Conservation (phyloP, 1,284 basidiomycete species). For the Takashimella tepidaria region DNA sequence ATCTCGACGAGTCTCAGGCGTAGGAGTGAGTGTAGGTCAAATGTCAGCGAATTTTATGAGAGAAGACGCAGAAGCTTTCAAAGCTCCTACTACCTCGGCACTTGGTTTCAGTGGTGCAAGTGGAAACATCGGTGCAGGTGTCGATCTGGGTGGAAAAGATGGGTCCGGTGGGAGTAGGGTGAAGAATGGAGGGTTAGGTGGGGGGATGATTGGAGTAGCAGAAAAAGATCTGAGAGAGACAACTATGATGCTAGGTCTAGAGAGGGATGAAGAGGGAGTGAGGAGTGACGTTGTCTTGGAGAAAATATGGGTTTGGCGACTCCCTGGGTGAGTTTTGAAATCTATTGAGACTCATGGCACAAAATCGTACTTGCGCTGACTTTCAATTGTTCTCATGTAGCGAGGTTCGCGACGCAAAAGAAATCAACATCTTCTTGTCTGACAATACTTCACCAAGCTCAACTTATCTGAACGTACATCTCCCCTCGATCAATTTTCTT, state of each 20-base stretch:
- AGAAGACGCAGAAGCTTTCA: slow-evolving; percentile 35
- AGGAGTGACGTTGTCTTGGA: slow-evolving; percentile 39
- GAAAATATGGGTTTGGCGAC: slow-evolving; percentile 33
- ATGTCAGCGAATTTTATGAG: slow-evolving; percentile 13
- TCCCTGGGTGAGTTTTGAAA: slow-evolving; percentile 24
- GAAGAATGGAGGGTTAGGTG: slow-evolving; percentile 9
- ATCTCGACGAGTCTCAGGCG: neutral
- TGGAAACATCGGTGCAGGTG: slow-evolving; percentile 17
- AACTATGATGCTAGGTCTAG: slow-evolving; percentile 45
- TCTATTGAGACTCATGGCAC: no score
- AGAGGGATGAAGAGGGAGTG: slow-evolving; percentile 25
- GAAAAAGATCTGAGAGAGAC: slow-evolving; percentile 45
- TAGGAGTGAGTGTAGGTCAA: neutral
- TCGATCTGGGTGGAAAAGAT: no score
- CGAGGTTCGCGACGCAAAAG: neutral
- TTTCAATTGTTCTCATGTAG: no score
- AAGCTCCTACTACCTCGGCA: neutral
- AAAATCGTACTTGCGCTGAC: no score
- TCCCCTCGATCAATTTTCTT: slow-evolving; percentile 42
- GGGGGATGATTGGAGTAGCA: slow-evolving; percentile 59
- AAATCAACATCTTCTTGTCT: slow-evolving; percentile 26
- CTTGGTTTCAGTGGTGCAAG: neutral
- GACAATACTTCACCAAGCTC: slow-evolving; percentile 26
- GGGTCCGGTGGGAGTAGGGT: no score
- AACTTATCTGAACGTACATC: slow-evolving; percentile 49